These are phyloP conservation scores for Pseudogymnoascus sp. DNA, from an alignment of 2,329 filamentous ascomycete genomes.

Conservation along the genomic window DNA sequence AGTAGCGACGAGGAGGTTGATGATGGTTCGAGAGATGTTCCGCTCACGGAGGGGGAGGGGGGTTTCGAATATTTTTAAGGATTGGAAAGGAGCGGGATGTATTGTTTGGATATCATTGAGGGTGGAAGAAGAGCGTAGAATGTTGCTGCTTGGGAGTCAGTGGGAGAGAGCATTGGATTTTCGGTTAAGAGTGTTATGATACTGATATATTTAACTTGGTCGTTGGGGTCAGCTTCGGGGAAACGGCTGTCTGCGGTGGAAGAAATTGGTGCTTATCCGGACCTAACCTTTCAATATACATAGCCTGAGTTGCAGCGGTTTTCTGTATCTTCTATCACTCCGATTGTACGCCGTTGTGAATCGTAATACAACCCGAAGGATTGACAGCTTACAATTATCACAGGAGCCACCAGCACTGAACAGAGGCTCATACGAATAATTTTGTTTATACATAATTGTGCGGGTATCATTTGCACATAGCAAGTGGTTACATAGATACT, in stretches of 20 bases:
- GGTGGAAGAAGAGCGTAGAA: neutral
- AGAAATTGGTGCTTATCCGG: neutral
- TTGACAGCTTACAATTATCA: neutral
- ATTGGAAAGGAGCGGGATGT: neutral
- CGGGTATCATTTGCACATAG: slow-evolving; percentile 4
- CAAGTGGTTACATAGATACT: neutral
- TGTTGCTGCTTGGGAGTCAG: neutral
- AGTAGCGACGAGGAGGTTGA: neutral
- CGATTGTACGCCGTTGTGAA: neutral
- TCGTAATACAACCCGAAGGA: neutral
- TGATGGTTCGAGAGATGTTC: neutral
- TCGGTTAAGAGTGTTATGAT: neutral
- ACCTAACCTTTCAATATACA: neutral
- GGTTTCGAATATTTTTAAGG: neutral
- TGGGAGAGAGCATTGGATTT: neutral
- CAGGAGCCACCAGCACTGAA: neutral
- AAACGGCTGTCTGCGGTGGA: neutral
- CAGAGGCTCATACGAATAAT: neutral
- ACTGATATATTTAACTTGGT: neutral
- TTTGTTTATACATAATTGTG: neutral
- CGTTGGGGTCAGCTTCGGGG: neutral
- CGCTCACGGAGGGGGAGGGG: neutral
- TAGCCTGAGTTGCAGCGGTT: neutral
- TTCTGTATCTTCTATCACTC: neutral
- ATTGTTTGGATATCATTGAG: neutral